Conservation (phyloP, 768 basidiomycete species). For the Boletus subcaerulescens region DNA sequence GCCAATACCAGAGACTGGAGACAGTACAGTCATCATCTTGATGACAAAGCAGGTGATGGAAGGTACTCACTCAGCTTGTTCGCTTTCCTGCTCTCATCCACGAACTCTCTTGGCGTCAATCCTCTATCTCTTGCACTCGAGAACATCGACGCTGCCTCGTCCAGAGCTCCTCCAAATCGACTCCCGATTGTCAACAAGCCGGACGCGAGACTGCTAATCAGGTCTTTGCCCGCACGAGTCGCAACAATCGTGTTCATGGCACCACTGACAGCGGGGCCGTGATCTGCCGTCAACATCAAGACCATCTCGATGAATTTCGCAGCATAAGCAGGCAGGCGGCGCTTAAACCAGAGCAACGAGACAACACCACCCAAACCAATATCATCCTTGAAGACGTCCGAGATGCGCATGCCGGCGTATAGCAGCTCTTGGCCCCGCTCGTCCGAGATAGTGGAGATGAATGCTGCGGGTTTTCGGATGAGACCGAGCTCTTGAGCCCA, state of each 20-base stretch:
- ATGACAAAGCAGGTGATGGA: background rate
- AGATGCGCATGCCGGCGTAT: conserved; percentile 98
- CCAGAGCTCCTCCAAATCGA: conserved; percentile 97
- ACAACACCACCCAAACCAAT: conserved; percentile 98
- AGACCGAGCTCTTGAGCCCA: conserved; percentile 99
- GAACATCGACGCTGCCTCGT: conserved; percentile 97
- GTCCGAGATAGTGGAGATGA: conserved; percentile 99
- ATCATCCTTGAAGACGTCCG: conserved; percentile 97
- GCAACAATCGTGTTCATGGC: conserved; percentile 99
- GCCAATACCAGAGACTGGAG: conserved; percentile 88
- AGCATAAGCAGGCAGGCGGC: conserved; percentile 86
- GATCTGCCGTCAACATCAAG: conserved; percentile 97
- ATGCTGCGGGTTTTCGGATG: conserved; percentile 97
- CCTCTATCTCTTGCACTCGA: conserved; percentile 87
- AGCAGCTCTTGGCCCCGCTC: conserved; percentile 98
- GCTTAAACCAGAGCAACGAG: conserved; percentile 96
- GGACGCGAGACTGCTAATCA: conserved; percentile 93
- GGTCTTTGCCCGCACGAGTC: conserved; percentile 97
- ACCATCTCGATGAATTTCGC: conserved; percentile 99
- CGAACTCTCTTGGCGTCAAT: conserved; percentile 96
- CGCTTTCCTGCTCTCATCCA: conserved; percentile 87
- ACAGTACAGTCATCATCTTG: conserved; percentile 6
- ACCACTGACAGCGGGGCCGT: conserved; percentile 96
- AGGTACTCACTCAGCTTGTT: conserved; percentile 84
- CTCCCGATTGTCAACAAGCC: conserved; percentile 97